A percentile compares a stretch with the other conserved stretches of the same genome.
Conservation (phyloP, 2,329 filamentous ascomycete genomes). For the Acrodontium crateriforme region DNA sequence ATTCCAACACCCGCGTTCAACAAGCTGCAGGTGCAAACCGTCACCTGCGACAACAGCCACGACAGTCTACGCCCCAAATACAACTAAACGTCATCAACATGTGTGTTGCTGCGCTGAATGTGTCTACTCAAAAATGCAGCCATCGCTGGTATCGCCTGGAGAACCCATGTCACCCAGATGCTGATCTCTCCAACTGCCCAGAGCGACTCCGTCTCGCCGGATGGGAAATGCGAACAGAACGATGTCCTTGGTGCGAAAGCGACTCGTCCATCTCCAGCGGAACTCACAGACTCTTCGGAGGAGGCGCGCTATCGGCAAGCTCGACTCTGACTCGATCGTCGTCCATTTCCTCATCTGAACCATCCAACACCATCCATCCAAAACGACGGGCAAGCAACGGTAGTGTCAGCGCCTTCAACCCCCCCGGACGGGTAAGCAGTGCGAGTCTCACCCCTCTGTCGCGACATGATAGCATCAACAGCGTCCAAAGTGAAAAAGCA, state of each 20-base stretch:
- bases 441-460: constrained; percentile 16
- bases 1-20: no score
- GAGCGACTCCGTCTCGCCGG: constrained; percentile 32
- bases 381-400: constrained; percentile 8
- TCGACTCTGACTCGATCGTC: constrained; percentile 25
- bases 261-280: constrained; percentile 24
- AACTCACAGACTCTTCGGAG: constrained; percentile 36
- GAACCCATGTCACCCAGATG: constrained; percentile 28
- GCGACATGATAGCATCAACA: constrained; percentile 14
- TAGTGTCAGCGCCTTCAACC: constrained; percentile 13
- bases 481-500: constrained; percentile 16
- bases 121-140: constrained; percentile 31
- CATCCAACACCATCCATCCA: constrained; percentile 4
- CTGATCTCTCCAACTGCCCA: constrained; percentile 34
- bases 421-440: no score
- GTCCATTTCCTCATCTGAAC: constrained; percentile 12
- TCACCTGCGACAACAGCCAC: no score
- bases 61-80: neutral
- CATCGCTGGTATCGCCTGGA: constrained; percentile 38
- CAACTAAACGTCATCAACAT: constrained; percentile 18
- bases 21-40: no score
- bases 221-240: constrained; percentile 35
- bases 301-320: no score
- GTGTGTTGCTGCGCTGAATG: constrained; percentile 38
- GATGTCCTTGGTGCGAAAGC: constrained; percentile 32